Base-by-base conservation (phyloP, 192 early-diverging fungal species). In the Mortierella alpina region DNA sequence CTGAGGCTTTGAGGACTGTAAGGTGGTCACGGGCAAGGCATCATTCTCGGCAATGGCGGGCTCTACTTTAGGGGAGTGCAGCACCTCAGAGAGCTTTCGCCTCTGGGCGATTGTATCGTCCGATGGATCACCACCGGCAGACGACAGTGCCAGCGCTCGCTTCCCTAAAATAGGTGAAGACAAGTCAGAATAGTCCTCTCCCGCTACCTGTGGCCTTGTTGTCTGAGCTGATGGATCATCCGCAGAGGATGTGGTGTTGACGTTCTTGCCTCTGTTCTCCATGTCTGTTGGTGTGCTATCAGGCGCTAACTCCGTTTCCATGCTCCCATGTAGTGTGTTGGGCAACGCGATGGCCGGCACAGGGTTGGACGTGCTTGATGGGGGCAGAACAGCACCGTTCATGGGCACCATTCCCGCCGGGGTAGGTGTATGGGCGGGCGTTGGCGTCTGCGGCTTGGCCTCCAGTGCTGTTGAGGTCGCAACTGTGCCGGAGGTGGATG, bases 131-230 rank as follows among this genome's bases (percentile, higher is more conserved):
- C 56, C 77, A 5, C 45, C 63, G 1, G 59, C 45, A 18, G 63
- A 41, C 2, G 70, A 68, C 10, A 40, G 44, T 6, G 18, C 66
- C 39, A 61, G 65, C 5, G 64, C 52, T 22, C 77, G 69, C 54
- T 80, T 80, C 2, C 77, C 77, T 39, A 80, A 66, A 13, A 80
- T 54, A 18, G 74, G 74, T 2, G 74, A 63, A 23, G 67, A 49
- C 49, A 10, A 48, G 5, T 42, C 54, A 7, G 59, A 6, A 4
- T 23, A n/a, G 6, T 45, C 65, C 3, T 59, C 48, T 23, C 14
- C 56, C 31, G 31, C 31, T 31, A 3, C 31, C 31, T 31, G 31
- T 31, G 31, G 31, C 31, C 31, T 31, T 31, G 31, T 31, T 31
- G 31, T 31, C 31, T 1, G 31, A 31, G 31, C 31, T 31, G 3